phyloP scores from a whole-genome alignment of 2,329 filamentous ascomycete species.

The Fusarium succisae region DNA sequence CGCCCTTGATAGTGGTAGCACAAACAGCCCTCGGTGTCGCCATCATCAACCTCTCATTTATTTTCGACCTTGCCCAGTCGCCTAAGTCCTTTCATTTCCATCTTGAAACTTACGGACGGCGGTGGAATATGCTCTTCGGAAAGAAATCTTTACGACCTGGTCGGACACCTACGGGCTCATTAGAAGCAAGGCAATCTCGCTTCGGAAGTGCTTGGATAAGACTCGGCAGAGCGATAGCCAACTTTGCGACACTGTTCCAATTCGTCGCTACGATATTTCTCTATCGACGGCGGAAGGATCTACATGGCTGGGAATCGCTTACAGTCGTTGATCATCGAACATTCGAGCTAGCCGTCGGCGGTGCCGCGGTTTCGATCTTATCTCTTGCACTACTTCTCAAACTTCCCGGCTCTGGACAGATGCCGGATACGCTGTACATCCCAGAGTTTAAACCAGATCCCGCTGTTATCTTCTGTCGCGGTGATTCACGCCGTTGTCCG shows the following conservation, averaged over 20 bases:
- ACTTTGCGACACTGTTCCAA: conserved; percentile 6
- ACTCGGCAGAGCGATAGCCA: not conserved
- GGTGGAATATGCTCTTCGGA: conserved; percentile 9
- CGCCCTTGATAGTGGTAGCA: not conserved
- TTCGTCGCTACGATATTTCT: conserved; percentile 11
- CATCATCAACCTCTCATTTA: not conserved
- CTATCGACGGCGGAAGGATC: not conserved
- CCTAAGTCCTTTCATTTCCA: not conserved
- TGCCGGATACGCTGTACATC: not conserved
- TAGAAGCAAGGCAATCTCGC: not conserved
- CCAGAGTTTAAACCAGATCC: not conserved
- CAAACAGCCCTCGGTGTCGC: conserved; percentile 2
- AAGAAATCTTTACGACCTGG: not conserved
- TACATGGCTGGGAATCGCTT: not conserved
- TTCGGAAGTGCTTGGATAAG: not conserved
- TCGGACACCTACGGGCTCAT: rapidly evolving
- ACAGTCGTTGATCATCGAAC: conserved; percentile 10
- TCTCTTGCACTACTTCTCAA: conserved; percentile 11
- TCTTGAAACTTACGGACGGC: not conserved
- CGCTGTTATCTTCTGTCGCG: conserved; percentile 1
- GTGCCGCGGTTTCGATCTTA: not conserved
- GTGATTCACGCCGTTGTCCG: not conserved
- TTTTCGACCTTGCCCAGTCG: not conserved
- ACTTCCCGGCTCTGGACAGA: conserved; percentile 3
- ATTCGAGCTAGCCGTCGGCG: conserved; percentile 16